Base-by-base conservation (phyloP, 805 yeast genomes). In the Wickerhamiella occidentalis region DNA sequence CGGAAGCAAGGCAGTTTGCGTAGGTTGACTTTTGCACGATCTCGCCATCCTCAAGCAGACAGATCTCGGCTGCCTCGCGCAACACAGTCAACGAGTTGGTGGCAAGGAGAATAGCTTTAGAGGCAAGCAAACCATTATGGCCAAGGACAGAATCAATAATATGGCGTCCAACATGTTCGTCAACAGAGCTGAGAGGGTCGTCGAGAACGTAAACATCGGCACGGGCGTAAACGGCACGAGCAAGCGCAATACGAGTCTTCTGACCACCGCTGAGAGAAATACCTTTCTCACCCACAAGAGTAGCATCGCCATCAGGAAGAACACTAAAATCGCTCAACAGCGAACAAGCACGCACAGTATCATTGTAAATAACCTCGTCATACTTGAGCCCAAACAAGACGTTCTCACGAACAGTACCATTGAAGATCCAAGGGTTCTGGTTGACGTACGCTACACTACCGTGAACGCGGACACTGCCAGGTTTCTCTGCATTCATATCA, bases 381-480 rank as follows among this genome's bases (percentile, higher is more conserved):
- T 61, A 78, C 15, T 73, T 73, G 17, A 61, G 53, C 13, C 94
- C 94, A 65, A 85, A 85, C 12, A 72, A 46, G 48, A 85, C 83
- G 59, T 85, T 85, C 15, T 82, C 86, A 58, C 75, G 74, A 4
- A 92, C 90, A 2, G 94, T 73, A 30, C 95, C 97, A 62, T 92
- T 92, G 83, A 87, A 82, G 55, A 92, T 87, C 98, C 98, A 92
- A 1, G 98, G 94, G 36, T 83, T 79, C 7, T 85, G 85, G 48
- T 95, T 80, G 38, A 83, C 95, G 64, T 88, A 90, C 0, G 96
- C 96, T 30, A 85, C 71, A 44, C 76, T 72, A 38, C 96, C 97
- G 61, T 75, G 80, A 9, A 81, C 75, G 15, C 70, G 69, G 4
- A 84, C 88, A 18, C 74, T 67, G 40, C 97, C 97, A 47, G 76